A percentile compares a stretch with the other conserved stretches of the same genome.
Evolutionary conservation across 108 stramenopile genomes (phyloP).

Genomic region (Aurantiochytrium sp.): DNA sequence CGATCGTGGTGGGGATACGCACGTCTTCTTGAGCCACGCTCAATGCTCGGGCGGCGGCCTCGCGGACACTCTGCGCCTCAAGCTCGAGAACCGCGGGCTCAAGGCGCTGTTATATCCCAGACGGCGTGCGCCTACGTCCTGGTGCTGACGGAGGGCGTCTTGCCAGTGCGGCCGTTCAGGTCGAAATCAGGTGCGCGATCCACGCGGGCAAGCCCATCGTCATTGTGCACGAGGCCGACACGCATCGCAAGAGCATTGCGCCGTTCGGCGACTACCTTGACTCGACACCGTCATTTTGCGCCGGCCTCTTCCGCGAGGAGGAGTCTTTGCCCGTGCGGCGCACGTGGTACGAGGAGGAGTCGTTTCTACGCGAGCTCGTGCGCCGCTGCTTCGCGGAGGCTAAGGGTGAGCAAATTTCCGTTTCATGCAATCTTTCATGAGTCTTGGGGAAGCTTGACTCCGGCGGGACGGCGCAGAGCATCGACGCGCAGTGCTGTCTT

Average conservation of each 20-base stretch:
- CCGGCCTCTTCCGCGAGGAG: no score
- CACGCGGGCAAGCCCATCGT: neutral
- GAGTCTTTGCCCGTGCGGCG: no score
- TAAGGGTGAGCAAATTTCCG: no score
- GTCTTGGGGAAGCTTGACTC: no score
- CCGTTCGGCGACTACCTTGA: neutral
- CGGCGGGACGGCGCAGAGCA: no score
- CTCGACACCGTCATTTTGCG: neutral
- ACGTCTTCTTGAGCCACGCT: neutral
- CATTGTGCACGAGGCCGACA: neutral
- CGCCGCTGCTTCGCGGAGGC: no score
- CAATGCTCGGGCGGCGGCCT: neutral
- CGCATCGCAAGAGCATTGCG: neutral
- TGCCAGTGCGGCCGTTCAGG: neutral
- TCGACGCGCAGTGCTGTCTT: no score
- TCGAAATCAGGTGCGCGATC: neutral
- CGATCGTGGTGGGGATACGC: neutral
- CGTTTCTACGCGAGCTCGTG: no score
- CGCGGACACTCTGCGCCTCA: neutral
- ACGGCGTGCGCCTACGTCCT: neutral
- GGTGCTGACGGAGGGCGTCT: neutral
- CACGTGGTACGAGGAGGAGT: no score
- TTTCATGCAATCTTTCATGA: no score
- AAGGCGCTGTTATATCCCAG: neutral
- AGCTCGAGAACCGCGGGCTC: neutral